Base-by-base conservation (phyloP, 805 yeast species). In the Saturnispora halmiae region DNA sequence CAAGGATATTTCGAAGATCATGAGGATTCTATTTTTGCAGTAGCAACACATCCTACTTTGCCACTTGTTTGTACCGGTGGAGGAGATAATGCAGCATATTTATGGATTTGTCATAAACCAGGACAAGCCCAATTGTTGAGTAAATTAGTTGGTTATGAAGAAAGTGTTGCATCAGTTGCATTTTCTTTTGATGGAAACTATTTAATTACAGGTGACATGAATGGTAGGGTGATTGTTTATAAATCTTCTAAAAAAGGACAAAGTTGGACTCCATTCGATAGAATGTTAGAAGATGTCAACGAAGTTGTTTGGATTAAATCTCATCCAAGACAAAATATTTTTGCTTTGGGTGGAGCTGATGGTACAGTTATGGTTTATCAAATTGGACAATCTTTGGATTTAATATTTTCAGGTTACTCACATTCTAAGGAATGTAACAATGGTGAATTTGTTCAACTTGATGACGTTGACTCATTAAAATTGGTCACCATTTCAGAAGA, bases 331-430 rank as follows among this genome's bases (percentile, higher is more conserved):
- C 80, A 79, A 55, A 60, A 61, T 22, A 72, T 84, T 35, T 85
- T 90, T 66, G 96, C 97, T 11, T 85, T 84, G 56, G 96, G 97
- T 46, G 90, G 86, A 18, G 66, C 70, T 6, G 96, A 88, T 60
- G 98, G 98, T 3, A 81, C 95, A 0, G 94, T 88, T 3, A 90
- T 96, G 95, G 85, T 81, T 21, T 92, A 87, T 57, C 84, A 80
- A 54, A 70, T 88, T 31, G 20, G 15, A 4, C 78, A 73, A 44
- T 60, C 73, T 9, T 61, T 82, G 40, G 85, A 77, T 43, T 82
- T 79, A 56, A 62, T 83, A 28, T 79, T 83, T 80, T 69, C 80
- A 35, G 92, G 90, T 2, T 82, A 80, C 55, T 76, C 80, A 15
- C 97, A 90, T 62, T 77, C 82, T 43, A 61, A 72, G 43, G 92